These are phyloP conservation scores for Colletotrichum sp. DNA, from an alignment of 2,329 filamentous ascomycete genomes.

Conservation along the genomic window DNA sequence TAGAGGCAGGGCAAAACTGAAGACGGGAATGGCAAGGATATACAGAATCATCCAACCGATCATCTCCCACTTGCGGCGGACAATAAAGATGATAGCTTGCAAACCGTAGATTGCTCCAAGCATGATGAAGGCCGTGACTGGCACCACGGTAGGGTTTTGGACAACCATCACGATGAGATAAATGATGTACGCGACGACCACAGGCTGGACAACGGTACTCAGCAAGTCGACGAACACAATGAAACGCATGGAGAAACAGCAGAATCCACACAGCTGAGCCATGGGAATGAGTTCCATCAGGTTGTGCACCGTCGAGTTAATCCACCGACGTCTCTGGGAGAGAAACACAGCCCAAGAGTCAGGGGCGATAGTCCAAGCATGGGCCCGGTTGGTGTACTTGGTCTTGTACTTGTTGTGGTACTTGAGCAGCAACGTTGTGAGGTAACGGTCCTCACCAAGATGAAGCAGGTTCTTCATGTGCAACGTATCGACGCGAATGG, in stretches of 20 bases:
- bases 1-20: slow-evolving; percentile 86
- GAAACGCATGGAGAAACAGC: slow-evolving; percentile 99
- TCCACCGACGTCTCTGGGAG: slow-evolving; percentile 98
- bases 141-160: slow-evolving; percentile 68
- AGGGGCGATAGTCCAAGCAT: slow-evolving; percentile 96
- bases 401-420: slow-evolving; percentile 95
- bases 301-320: slow-evolving; percentile 99
- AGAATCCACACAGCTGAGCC: slow-evolving; percentile 96
- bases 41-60: slow-evolving; percentile 99
- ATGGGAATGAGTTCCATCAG: slow-evolving; percentile 93
- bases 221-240: slow-evolving; percentile 94
- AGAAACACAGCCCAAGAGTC: slow-evolving; percentile 95
- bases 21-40: slow-evolving; percentile 87
- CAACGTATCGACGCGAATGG: slow-evolving; percentile 94
- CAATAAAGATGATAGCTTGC: slow-evolving; percentile 95
- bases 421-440: slow-evolving; percentile 94
- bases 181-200: slow-evolving; percentile 86
- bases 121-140: slow-evolving; percentile 86
- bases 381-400: slow-evolving; percentile 91
- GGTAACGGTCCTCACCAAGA: slow-evolving; percentile 94
- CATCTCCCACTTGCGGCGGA: slow-evolving; percentile 99
- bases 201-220: slow-evolving; percentile 89
- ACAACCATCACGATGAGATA: slow-evolving; percentile 84
- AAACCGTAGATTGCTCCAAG: slow-evolving; percentile 96
- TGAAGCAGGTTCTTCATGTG: slow-evolving; percentile 99